These are phyloP conservation scores for Ramalina intermedia DNA, from an alignment of 495 filamentous ascomycete genomes.

Conservation along the genomic window DNA sequence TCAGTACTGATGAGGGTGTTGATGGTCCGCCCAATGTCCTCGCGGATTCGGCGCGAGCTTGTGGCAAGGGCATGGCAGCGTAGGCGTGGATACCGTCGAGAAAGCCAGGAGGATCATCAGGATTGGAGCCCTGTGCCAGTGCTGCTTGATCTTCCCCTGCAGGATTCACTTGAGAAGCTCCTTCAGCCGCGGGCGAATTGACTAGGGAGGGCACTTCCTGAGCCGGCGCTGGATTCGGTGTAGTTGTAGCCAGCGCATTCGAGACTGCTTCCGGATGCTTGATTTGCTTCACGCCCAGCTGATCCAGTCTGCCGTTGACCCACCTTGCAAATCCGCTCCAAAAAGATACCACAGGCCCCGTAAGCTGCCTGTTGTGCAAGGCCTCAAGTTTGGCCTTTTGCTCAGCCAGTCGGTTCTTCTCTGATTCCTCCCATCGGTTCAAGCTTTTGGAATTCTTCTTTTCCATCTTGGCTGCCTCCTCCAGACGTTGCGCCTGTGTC, in stretches of 20 bases:
- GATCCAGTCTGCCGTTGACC: slow-evolving; percentile 58
- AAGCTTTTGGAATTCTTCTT: slow-evolving; percentile 78
- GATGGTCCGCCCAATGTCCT: slow-evolving; percentile 4
- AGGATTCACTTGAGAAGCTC: no score
- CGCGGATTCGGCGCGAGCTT: slow-evolving; percentile 5
- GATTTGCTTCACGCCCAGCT: slow-evolving; percentile 43
- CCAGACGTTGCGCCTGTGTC: slow-evolving; percentile 80
- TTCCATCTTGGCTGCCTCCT: slow-evolving; percentile 71
- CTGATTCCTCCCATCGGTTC: slow-evolving; percentile 85
- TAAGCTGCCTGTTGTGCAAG: slow-evolving; percentile 67
- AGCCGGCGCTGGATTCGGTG: background rate
- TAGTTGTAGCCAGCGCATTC: background rate
- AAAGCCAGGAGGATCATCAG: slow-evolving; percentile 13
- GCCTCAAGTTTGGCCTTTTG: slow-evolving; percentile 67
- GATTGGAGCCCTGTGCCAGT: slow-evolving; percentile 4
- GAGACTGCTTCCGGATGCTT: slow-evolving; percentile 12
- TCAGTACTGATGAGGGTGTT: background rate
- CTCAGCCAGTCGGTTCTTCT: slow-evolving; percentile 74
- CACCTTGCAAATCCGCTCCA: slow-evolving; percentile 82
- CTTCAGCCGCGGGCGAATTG: no score
- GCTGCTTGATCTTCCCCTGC: background rate
- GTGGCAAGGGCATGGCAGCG: slow-evolving; percentile 16
- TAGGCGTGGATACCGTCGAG: slow-evolving; percentile 22
- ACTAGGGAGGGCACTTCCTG: background rate
- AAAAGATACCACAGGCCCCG: slow-evolving; percentile 80